Percentiles rank a stretch among this genome's conserved stretches.
These are phyloP conservation scores for Wickerhamomyces bovis DNA, from an alignment of 805 yeast species.

Conservation along the genomic window DNA sequence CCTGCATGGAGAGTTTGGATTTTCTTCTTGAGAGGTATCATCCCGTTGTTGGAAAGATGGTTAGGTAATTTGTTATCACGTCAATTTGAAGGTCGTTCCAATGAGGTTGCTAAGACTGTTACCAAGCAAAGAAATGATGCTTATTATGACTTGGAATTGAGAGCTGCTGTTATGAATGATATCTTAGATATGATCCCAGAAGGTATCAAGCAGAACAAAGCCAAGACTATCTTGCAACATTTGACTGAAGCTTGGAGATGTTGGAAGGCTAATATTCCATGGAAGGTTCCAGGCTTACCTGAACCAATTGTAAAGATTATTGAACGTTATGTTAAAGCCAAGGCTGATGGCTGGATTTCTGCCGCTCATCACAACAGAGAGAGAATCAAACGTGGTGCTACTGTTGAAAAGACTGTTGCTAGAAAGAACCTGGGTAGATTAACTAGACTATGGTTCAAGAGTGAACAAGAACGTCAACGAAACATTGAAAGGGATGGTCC, in stretches of 20 bases:
- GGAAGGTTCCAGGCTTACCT: slow-evolving; percentile 97
- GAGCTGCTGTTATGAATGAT: slow-evolving; percentile 94
- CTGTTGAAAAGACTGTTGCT: slow-evolving; percentile 91
- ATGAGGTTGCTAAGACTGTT: slow-evolving; percentile 87
- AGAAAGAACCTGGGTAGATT: slow-evolving; percentile 89
- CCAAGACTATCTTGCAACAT: slow-evolving; percentile 86
- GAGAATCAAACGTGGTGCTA: slow-evolving; percentile 79
- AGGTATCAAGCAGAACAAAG: slow-evolving; percentile 79
- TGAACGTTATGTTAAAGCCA: slow-evolving; percentile 84
- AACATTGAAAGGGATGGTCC: slow-evolving; percentile 83
- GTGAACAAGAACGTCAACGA: slow-evolving; percentile 85
- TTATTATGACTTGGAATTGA: slow-evolving; percentile 84
- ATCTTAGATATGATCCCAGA: slow-evolving; percentile 97
- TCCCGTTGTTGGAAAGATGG: slow-evolving; percentile 93
- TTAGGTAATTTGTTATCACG: slow-evolving; percentile 83
- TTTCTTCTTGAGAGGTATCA: slow-evolving; percentile 82
- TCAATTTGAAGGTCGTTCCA: slow-evolving; percentile 94
- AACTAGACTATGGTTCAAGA: slow-evolving; percentile 86
- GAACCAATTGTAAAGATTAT: slow-evolving; percentile 83
- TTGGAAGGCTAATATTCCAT: slow-evolving; percentile 98
- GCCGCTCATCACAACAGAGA: slow-evolving; percentile 92
- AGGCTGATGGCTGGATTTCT: slow-evolving; percentile 95
- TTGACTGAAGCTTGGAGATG: slow-evolving; percentile 98
- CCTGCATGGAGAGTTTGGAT: slow-evolving; percentile 99
- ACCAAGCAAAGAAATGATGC: slow-evolving; percentile 96